Conservation (phyloP, 2,329 filamentous ascomycete species). For the Hypoxylon sp. region DNA sequence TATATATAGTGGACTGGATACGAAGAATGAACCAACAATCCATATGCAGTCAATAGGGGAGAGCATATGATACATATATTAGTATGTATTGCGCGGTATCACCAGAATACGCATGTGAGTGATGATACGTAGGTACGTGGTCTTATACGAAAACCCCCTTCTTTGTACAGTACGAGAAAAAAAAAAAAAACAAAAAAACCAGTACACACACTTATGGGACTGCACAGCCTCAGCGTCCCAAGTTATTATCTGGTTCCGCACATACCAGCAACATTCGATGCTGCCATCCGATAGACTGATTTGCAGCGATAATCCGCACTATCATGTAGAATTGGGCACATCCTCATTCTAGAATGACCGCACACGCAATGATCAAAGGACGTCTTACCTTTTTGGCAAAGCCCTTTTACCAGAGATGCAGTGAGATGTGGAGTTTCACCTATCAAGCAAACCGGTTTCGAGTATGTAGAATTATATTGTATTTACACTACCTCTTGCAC, state of each 20-base stretch:
- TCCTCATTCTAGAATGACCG: conserved; percentile 41
- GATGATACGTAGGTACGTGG: conserved; percentile 14
- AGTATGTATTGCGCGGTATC: conserved; percentile 19
- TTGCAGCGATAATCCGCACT: conserved; percentile 24
- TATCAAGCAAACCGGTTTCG: conserved; percentile 21
- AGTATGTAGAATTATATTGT: not conserved
- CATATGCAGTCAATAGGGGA: conserved; percentile 39
- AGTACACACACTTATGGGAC: conserved; percentile 20
- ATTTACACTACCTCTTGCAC: not conserved
- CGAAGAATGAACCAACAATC: conserved; percentile 27
- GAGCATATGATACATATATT: conserved; percentile 21
- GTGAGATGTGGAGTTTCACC: conserved; percentile 9
- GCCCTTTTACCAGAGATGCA: conserved; percentile 18
- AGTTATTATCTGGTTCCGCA: conserved; percentile 27
- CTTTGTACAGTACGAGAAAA: conserved; percentile 31
- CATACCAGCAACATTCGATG: conserved; percentile 35
- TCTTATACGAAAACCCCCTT: conserved; percentile 18
- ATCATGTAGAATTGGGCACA: conserved; percentile 23
- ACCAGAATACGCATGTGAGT: conserved; percentile 15
- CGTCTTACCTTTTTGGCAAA: conserved; percentile 31
- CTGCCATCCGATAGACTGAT: conserved; percentile 31
- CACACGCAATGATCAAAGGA: conserved; percentile 29
- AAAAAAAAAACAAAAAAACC: not conserved
- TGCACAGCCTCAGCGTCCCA: conserved; percentile 41
- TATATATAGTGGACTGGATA: conserved; percentile 33